phyloP scores from a whole-genome alignment of 495 filamentous ascomycete species.

The Cenococcum geophilum region DNA sequence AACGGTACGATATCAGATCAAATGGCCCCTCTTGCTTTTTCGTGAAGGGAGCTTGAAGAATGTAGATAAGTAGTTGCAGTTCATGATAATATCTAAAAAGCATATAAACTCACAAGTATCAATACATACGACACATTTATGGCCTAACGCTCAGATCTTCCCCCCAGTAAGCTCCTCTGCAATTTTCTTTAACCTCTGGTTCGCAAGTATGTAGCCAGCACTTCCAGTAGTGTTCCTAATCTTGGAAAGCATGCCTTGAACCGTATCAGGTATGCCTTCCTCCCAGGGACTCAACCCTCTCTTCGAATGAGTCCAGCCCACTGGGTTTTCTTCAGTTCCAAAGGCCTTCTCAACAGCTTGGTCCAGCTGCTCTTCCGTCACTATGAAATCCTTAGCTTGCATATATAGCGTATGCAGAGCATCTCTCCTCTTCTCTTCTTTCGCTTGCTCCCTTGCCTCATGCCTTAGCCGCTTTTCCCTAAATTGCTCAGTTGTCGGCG shows the following conservation, averaged over 20 bases:
- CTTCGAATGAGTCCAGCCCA: slow-evolving; percentile 20
- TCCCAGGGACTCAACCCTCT: slow-evolving; percentile 54
- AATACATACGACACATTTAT: too few relatives aligned
- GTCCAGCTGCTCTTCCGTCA: slow-evolving; percentile 55
- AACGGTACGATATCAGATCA: too few relatives aligned
- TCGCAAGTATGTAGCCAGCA: slow-evolving; percentile 39
- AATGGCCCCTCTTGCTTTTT: too few relatives aligned
- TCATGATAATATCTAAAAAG: neutral
- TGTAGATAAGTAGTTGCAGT: too few relatives aligned
- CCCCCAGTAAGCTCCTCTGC: slow-evolving; percentile 64
- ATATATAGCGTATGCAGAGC: slow-evolving; percentile 58
- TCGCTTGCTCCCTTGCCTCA: slow-evolving; percentile 37
- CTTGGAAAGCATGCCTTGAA: slow-evolving; percentile 43
- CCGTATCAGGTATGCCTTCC: slow-evolving; percentile 47
- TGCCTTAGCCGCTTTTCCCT: slow-evolving; percentile 40
- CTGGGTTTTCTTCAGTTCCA: slow-evolving; percentile 46
- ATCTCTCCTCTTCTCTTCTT: slow-evolving; percentile 33
- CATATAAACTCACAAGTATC: too few relatives aligned
- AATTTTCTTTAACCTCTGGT: slow-evolving; percentile 56
- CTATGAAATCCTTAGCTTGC: slow-evolving; percentile 59
- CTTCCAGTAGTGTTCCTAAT: slow-evolving; percentile 27
- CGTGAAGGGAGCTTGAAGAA: too few relatives aligned
- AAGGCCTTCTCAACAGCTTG: slow-evolving; percentile 58
- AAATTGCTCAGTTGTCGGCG: slow-evolving; percentile 44
- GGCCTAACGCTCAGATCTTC: slow-evolving; percentile 46